These are phyloP conservation scores for Chiua sp. DNA, from an alignment of 1,284 basidiomycete species.

Conservation along the genomic window DNA sequence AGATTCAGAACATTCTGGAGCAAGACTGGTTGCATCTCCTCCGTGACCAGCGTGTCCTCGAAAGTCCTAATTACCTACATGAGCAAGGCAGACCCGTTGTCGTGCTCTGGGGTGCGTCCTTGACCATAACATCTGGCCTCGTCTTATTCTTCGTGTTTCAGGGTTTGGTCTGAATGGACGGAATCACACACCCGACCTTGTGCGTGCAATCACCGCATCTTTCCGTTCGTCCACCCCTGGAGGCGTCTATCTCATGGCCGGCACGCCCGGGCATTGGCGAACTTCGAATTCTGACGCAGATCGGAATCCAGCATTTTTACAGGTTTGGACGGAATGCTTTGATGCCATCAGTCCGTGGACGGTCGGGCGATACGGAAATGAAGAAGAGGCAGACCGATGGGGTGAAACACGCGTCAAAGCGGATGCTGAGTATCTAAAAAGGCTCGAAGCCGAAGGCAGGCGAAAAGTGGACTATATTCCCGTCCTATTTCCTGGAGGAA, in stretches of 20 bases:
- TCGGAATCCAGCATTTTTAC: constrained; percentile 62
- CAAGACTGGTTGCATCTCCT: constrained; percentile 75
- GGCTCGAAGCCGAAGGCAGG: constrained; percentile 49
- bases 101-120: constrained; percentile 65
- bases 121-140: background rate
- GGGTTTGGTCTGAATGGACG: constrained; percentile 71
- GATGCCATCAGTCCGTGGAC: constrained; percentile 83
- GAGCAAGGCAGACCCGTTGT: constrained; percentile 72
- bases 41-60: constrained; percentile 59
- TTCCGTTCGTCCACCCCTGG: constrained; percentile 67
- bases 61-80: constrained; percentile 71
- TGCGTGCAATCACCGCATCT: constrained; percentile 58
- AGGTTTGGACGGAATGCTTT: constrained; percentile 71
- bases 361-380: constrained; percentile 64
- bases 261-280: constrained; percentile 72
- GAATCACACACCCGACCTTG: constrained; percentile 63
- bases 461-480: constrained; percentile 75
- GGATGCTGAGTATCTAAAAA: constrained; percentile 63
- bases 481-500: constrained; percentile 75
- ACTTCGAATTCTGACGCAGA: constrained; percentile 70
- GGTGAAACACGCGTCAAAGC: constrained; percentile 62
- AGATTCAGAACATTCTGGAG: constrained; percentile 61
- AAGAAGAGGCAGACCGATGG: constrained; percentile 63
- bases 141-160: constrained; percentile 22
- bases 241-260: constrained; percentile 74